Conservation (phyloP, 345 rosid genomes). For the Pseudoturritis turrita region DNA sequence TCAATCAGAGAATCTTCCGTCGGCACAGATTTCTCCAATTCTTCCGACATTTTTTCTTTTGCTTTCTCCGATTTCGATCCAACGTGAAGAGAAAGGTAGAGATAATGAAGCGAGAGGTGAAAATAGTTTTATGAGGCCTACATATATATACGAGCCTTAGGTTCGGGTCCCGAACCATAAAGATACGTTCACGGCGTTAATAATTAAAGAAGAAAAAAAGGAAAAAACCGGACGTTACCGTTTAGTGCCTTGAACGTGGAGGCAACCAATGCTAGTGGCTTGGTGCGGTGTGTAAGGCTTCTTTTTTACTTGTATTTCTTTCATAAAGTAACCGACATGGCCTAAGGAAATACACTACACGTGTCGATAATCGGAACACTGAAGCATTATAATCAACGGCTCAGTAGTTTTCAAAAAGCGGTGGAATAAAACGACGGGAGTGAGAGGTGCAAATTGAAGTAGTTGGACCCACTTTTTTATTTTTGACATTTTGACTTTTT, state of each 20-base stretch:
- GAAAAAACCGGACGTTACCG: constrained; percentile 6
- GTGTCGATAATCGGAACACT: not conserved
- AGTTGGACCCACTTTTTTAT: not conserved
- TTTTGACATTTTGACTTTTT: not conserved
- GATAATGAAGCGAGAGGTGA: not conserved
- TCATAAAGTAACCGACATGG: constrained; percentile 17
- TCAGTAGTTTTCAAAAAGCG: not conserved
- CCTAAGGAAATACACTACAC: not conserved
- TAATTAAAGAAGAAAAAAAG: not conserved
- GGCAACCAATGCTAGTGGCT: constrained; percentile 16
- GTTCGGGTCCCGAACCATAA: constrained; percentile 14
- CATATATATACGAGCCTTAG: constrained; percentile 18
- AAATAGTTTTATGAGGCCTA: constrained; percentile 1
- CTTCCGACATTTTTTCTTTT: constrained; percentile 40
- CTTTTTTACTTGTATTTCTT: not conserved
- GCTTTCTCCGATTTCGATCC: constrained; percentile 14
- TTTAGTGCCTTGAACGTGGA: constrained; percentile 24
- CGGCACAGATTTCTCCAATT: constrained; percentile 26
- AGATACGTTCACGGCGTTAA: constrained; percentile 34
- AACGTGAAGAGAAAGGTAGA: constrained; percentile 13
- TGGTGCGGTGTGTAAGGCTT: not conserved
- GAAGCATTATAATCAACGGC: not conserved
- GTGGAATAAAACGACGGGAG: not conserved
- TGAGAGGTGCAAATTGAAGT: no score
- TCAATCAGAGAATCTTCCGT: constrained; percentile 31